Conservation (phyloP, 805 yeast species). For the Jamesozyma hellenica region DNA sequence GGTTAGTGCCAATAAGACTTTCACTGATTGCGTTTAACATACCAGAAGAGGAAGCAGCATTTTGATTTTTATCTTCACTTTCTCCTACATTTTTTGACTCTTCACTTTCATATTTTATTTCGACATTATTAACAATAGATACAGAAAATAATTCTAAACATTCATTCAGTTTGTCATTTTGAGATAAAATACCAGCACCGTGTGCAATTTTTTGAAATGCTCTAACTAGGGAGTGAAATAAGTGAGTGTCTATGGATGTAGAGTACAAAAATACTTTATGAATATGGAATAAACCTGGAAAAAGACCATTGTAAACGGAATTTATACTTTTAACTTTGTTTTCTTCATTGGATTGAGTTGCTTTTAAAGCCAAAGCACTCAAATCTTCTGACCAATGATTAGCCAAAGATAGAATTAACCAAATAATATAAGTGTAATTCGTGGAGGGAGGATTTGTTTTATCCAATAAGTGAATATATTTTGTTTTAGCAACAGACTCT, state of each 20-base stretch:
- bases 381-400: slow-evolving; percentile 59
- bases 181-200: slow-evolving; percentile 65
- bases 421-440: slow-evolving; percentile 53
- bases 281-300: slow-evolving; percentile 34
- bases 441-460: slow-evolving; percentile 65
- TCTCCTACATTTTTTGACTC: background rate
- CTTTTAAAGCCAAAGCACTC: slow-evolving; percentile 18
- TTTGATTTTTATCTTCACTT: background rate
- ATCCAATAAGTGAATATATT: slow-evolving; percentile 68
- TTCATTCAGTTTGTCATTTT: slow-evolving; percentile 48
- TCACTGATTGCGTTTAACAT: slow-evolving; percentile 18
- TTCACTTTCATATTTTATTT: background rate
- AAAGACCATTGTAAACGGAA: slow-evolving; percentile 29
- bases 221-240: slow-evolving; percentile 57
- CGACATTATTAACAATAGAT: slow-evolving; percentile 35
- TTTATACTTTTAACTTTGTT: slow-evolving; percentile 7
- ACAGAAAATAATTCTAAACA: slow-evolving; percentile 38
- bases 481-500: slow-evolving; percentile 39
- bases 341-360: slow-evolving; percentile 25
- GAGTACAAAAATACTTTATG: slow-evolving; percentile 50
- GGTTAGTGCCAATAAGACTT: slow-evolving; percentile 10
- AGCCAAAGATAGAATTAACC: slow-evolving; percentile 45
- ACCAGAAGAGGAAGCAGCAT: slow-evolving; percentile 1
- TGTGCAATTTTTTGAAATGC: slow-evolving; percentile 76
- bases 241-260: slow-evolving; percentile 51